Conservation (phyloP, 805 yeast genomes). For the Ogataea chonburiensis region DNA sequence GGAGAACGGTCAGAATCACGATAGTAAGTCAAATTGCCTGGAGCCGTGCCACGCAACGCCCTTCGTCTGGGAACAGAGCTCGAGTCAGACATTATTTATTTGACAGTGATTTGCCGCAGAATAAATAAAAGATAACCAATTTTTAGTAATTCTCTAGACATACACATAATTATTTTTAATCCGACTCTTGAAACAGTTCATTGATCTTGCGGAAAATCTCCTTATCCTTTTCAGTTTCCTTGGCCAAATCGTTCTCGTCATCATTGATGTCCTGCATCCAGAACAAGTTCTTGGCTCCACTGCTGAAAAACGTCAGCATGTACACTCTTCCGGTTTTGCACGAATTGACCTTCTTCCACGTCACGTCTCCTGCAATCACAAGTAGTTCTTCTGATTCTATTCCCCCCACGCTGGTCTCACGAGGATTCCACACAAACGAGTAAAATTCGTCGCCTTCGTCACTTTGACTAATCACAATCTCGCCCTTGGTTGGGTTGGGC, state of each 20-base stretch:
- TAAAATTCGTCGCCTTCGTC: constrained; percentile 71
- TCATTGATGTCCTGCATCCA: constrained; percentile 79
- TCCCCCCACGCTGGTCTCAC: constrained; percentile 43
- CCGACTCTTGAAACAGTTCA: constrained; percentile 43
- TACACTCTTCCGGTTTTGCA: constrained; percentile 77
- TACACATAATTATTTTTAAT: neutral
- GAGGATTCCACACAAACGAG: constrained; percentile 72
- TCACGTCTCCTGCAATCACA: constrained; percentile 82
- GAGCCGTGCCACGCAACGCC: constrained; percentile 21
- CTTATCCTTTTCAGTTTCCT: constrained; percentile 59
- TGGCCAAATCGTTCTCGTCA: constrained; percentile 56
- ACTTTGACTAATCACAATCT: constrained; percentile 56
- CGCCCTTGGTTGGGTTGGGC: constrained; percentile 72
- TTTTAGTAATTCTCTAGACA: neutral
- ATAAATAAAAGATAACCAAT: neutral
- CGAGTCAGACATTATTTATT: constrained; percentile 16
- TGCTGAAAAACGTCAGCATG: constrained; percentile 35
- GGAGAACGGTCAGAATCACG: constrained; percentile 13
- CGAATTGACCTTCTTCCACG: constrained; percentile 66
- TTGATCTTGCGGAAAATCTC: constrained; percentile 47
- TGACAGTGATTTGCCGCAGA: constrained; percentile 7
- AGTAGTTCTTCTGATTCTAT: constrained; percentile 60
- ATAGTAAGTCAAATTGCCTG: constrained; percentile 22
- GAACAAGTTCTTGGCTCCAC: constrained; percentile 45
- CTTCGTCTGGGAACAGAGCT: constrained; percentile 17